Base-by-base conservation (phyloP, 2,329 filamentous ascomycete genomes). In the Ophiocordyceps robertsii region DNA sequence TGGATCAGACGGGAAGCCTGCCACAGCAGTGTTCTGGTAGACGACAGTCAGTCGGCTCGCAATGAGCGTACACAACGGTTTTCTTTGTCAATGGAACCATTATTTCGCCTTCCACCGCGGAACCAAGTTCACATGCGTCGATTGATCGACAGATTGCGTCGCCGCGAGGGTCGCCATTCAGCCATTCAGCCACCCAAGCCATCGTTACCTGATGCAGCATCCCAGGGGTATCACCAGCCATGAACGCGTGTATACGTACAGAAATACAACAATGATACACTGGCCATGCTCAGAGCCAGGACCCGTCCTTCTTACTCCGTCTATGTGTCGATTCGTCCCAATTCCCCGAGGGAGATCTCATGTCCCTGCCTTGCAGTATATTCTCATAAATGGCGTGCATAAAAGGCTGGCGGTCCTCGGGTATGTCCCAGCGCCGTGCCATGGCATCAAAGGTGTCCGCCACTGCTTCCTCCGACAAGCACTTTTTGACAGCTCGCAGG, bases 401-500 rank as follows among this genome's bases (percentile, higher is more conserved):
- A 41, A 72, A 73, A 27, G 64, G 57, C 36, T 63, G 56, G 17
- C 67, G 64, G 6, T 58, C 57, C 13, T 56, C 43, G 3, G 59
- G 55, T 35, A 71, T 57, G 14, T 65, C 53, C 71, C 73, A 78
- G 31, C 70, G 62, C 35, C 57, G 50, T 31, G 61, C 64, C 43
- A 79, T 54, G 21, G 60, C 57, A 21, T 69, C 65, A 51, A 73
- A 87, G 4, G 75, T 70, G 36, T 69, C 62, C 45, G 77, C 46
- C 38, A 80, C 68, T 29, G 66, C 62, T 11, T 72, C 65, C 19
- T 59, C 56, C 1, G 69, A 64, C n/a, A 68, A 67, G 53, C 76
- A 81, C 47, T 69, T 74, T 46, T 70, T 68, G 56, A 84, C 84
- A 3, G 84, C 82, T 37, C 69, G 65, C 32, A 87, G 56, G 0